Percentiles rank a stretch among this genome's conserved stretches.
Evolutionary conservation across 441 rosid genomes (phyloP).

Genomic region (Isatis lusitanica): DNA sequence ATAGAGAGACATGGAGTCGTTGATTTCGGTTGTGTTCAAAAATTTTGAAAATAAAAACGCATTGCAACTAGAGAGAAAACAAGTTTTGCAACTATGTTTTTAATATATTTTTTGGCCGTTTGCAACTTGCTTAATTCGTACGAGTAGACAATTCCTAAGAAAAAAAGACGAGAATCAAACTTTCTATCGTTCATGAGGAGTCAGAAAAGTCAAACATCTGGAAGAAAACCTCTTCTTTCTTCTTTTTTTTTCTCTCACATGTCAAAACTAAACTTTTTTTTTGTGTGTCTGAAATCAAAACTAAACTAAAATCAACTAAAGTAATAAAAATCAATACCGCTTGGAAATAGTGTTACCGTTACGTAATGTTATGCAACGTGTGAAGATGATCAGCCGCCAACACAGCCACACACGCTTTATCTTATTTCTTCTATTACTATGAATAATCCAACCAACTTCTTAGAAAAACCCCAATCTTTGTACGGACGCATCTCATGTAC

Average conservation of each 20-base stretch:
- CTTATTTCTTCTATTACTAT: not conserved
- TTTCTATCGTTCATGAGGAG: not conserved
- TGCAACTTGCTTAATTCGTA: conserved; percentile 9
- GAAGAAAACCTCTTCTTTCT: not conserved
- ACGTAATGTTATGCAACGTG: conserved; percentile 37
- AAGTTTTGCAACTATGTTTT: conserved; percentile 13
- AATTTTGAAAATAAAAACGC: not conserved
- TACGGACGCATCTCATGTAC: conserved; percentile 32
- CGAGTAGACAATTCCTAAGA: not conserved
- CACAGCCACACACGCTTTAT: conserved; percentile 32
- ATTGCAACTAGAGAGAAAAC: not conserved
- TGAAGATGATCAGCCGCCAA: conserved; percentile 40
- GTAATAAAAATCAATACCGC: not conserved
- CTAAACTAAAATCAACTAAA: not conserved
- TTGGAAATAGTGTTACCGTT: conserved; percentile 9
- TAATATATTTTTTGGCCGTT: not conserved
- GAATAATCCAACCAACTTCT: conserved; percentile 6
- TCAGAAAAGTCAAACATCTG: conserved; percentile 26
- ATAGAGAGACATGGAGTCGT: not conserved
- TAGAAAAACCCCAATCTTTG: conserved; percentile 1
- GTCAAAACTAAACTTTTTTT: no score
- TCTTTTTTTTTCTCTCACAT: not conserved
- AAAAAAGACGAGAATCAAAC: not conserved
- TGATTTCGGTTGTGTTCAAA: not conserved
- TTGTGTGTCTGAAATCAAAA: no score